Percentiles rank a stretch among this genome's conserved stretches.
These are phyloP conservation scores for Aureobasidium pullulans DNA, from an alignment of 2,329 filamentous ascomycete genomes.

Conservation along the genomic window DNA sequence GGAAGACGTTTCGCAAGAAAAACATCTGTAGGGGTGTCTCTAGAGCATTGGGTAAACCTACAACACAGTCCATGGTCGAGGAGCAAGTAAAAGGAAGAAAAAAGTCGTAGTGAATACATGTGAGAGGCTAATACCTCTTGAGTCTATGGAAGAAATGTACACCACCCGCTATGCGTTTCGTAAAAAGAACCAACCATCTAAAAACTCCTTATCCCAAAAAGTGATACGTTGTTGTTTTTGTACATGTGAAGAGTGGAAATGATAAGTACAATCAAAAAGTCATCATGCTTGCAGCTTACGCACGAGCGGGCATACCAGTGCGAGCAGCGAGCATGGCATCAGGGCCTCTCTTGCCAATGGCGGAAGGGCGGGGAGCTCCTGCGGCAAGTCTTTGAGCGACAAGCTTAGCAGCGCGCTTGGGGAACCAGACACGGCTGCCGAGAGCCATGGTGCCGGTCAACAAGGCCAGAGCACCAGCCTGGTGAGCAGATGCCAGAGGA, in stretches of 20 bases:
- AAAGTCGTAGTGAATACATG: neutral
- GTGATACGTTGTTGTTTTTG: neutral
- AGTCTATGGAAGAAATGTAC: neutral
- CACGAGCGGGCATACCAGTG: neutral
- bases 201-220: neutral
- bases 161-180: constrained; percentile 1
- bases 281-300: neutral
- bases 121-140: neutral
- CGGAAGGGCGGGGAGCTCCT: constrained; percentile 12
- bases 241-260: neutral
- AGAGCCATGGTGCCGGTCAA: constrained; percentile 76
- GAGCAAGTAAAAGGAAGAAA: too few species aligned
- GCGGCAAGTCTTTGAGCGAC: constrained; percentile 21
- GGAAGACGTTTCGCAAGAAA: too few species aligned
- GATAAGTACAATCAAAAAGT: neutral
- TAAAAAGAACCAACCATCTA: neutral
- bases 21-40: too few species aligned
- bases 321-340: constrained; percentile 16
- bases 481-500: constrained; percentile 80
- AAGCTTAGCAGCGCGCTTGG: constrained; percentile 37
- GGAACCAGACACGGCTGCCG: constrained; percentile 69
- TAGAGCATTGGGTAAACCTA: too few species aligned
- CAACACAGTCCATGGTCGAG: too few species aligned
- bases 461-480: constrained; percentile 80
- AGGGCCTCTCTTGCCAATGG: constrained; percentile 15